These are phyloP conservation scores for Sequoia sempervirens DNA, from an alignment of 75 land plant genomes.

Conservation along the genomic window DNA sequence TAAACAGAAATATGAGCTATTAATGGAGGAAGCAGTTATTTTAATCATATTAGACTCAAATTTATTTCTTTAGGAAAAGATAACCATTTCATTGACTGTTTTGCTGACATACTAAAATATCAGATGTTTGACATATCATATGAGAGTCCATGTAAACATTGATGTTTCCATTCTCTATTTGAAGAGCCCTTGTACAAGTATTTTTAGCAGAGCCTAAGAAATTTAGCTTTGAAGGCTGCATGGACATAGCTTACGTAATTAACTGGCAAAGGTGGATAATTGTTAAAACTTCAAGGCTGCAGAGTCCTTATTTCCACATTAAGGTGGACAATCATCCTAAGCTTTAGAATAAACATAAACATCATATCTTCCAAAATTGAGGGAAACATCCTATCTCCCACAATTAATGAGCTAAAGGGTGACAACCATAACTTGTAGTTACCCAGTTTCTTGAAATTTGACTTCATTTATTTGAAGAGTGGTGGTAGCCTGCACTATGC, in stretches of 20 bases:
- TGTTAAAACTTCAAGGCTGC: neutral
- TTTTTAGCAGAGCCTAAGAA: neutral
- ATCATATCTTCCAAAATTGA: too few species aligned
- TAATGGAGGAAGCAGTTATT: neutral
- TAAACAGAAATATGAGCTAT: neutral
- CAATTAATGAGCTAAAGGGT: neutral
- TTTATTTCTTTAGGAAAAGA: neutral
- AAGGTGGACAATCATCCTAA: neutral
- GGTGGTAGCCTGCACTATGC: neutral
- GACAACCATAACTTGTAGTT: neutral
- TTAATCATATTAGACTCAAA: neutral
- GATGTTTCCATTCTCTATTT: neutral
- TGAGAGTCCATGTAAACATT: neutral
- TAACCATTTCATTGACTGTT: neutral
- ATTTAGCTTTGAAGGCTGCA: neutral
- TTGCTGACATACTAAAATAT: too few species aligned
- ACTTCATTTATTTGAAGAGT: neutral
- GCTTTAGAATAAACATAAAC: neutral
- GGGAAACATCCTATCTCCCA: too few species aligned
- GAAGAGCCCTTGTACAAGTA: neutral
- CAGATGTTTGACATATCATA: neutral
- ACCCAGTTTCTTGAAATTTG: neutral
- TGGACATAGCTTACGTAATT: neutral
- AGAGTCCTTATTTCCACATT: neutral
- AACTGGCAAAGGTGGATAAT: neutral